Evolutionary conservation across 2,329 filamentous ascomycete species (phyloP), one percentile per base, ranked within the genome.

Genomic region (Curvularia sp.): DNA sequence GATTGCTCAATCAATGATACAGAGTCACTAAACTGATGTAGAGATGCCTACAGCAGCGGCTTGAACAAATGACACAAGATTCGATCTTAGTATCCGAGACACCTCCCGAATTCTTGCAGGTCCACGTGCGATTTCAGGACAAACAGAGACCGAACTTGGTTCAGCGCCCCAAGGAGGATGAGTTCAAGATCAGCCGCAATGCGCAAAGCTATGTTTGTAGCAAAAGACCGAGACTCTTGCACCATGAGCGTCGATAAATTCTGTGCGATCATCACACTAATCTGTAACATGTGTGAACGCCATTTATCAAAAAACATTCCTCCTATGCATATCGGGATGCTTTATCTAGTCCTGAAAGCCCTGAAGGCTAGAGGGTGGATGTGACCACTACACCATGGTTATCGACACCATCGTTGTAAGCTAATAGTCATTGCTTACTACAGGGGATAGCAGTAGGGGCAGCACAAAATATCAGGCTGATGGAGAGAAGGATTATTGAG

Each of bases 31-130:
- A 44, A 43, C 15, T 47, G 51, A 24, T 35, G 22, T 24, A 43
- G 4, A 5, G 35, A 41, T 15, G 8, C 9, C 13, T 49, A 10
- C n/a, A 50, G 35, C 15, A 30, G 38, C 38, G 52, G 18, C 15
- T 6, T 12, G 5, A 2, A 41, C 38, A 49, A 0, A 35, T 30
- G 26, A 52, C 42, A 2, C 44, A 58, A 13, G 44, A 47, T 24
- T 62, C 59, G 0, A 35, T 62, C 10, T 15, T 62, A 2, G 59
- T 62, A 26, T 49, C 52, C 3, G 59, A 64, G 28, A 64, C 62
- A 3, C 59, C 59, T 10, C 59, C 53, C 7, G 44, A 62, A 26
- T 53, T 33, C 35, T 18, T 38, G n/a, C 35, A 8, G 15, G n/a
- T 38, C 4, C 35, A 18, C 13, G 15, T n/a, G 4, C n/a, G 13